Base-by-base conservation (phyloP, 305 asterid genomes). In the Galium porrigens region DNA sequence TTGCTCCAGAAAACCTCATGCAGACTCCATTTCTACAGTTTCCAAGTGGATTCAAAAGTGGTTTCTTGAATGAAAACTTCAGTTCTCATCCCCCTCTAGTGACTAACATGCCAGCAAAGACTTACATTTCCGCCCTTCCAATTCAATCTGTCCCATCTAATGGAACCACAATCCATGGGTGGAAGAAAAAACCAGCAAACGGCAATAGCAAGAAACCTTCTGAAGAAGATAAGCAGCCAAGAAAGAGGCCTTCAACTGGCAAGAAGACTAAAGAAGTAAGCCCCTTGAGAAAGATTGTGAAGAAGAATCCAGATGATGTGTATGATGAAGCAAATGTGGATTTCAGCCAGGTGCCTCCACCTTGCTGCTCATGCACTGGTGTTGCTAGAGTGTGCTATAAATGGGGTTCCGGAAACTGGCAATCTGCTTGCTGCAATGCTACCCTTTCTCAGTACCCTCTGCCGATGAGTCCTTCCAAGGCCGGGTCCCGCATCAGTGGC, bases 391-490 rank as follows among this genome's bases (percentile, higher is more conserved):
- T 42, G 22, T 82, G 87, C 76, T 67, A 76, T 75, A 77, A 63
- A 81, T 64, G 76, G 27, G 86, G 84, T 4, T 67, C 76, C 30
- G 76, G 77, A 39, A 85, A 79, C 51, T 83, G 86, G 86, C 86
- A 83, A 56, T 81, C 88, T 0, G 64, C 74, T 0, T 83, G 84
- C 67, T 83, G 84, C 74, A 81, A 78, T 55, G 65, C 67, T 25
- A 61, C 77, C 37, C 22, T 80, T 8, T 81, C 83, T 34, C 67
- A 62, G 61, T 83, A 66, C 69, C 84, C 86, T 14, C 80, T 83
- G 62, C 86, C 86, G 12, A 36, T 64, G 68, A 79, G 74, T 39
- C 68, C 73, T 41, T 70, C 66, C 30, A 78, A 64, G 67, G 82
- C 84, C 15, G 84, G 86, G 32, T 72, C 68, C 46, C 76, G 86